phyloP scores from a whole-genome alignment of 306 rosid species.

The Geum urbanum region DNA sequence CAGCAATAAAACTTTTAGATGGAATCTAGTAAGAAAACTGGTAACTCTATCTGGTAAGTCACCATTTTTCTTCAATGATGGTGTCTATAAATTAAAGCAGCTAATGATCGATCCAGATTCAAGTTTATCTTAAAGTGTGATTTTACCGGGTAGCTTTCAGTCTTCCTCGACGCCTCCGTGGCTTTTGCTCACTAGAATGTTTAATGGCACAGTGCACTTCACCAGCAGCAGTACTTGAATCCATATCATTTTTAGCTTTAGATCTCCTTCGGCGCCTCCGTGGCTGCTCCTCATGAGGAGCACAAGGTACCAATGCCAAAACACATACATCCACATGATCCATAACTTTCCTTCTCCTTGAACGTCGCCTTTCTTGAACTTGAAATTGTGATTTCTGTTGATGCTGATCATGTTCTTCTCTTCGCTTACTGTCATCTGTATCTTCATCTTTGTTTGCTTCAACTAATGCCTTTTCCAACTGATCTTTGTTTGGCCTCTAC shows the following conservation, averaged over 20 bases:
- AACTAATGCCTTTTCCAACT: background rate
- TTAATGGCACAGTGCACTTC: background rate
- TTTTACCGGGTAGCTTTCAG: background rate
- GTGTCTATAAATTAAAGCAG: too few relatives aligned
- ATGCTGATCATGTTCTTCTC: background rate
- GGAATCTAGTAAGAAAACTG: too few relatives aligned
- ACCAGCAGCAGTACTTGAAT: background rate
- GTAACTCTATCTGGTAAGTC: too few relatives aligned
- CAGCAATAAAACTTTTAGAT: too few relatives aligned
- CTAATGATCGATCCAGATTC: too few relatives aligned
- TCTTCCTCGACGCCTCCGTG: slow-evolving; percentile 11
- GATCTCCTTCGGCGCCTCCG: background rate
- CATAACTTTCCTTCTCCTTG: background rate
- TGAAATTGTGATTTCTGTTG: background rate
- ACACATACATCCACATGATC: background rate
- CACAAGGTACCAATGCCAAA: slow-evolving; percentile 3
- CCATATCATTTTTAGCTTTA: background rate
- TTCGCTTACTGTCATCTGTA: background rate
- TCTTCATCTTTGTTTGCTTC: slow-evolving; percentile 5
- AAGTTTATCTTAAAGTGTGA: too few relatives aligned
- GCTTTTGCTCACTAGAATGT: background rate
- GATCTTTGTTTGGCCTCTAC: slow-evolving; percentile 9
- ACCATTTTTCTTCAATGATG: too few relatives aligned
- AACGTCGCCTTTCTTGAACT: slow-evolving; percentile 6
- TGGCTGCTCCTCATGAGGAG: background rate